Percentiles rank a stretch among this genome's conserved stretches.
Conservation (phyloP, 306 rosid species). For the Glycine latifolia region DNA sequence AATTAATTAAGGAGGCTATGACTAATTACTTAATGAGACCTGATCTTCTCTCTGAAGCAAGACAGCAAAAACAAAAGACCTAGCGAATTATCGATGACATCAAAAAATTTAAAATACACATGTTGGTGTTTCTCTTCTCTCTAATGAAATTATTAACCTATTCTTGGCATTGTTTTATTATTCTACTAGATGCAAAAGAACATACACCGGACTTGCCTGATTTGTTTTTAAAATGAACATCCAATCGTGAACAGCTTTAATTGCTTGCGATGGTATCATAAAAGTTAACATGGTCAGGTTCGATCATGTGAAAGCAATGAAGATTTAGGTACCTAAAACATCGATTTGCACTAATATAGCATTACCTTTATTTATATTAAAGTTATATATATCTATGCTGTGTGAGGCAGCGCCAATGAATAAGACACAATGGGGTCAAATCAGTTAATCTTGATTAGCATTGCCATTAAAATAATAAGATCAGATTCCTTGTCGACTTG, state of each 20-base stretch:
- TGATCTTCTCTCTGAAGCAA: conserved; percentile 4
- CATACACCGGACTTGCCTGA: neutral
- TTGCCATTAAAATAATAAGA: conserved; percentile 37
- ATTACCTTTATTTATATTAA: neutral
- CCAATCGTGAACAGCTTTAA: conserved; percentile 34
- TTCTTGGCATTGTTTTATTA: neutral
- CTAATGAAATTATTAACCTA: neutral
- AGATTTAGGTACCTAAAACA: conserved; percentile 27
- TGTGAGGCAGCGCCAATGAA: conserved; percentile 46
- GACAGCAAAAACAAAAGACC: neutral
- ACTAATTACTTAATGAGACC: too few species aligned
- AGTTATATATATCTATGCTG: too few species aligned
- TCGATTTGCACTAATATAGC: conserved; percentile 41
- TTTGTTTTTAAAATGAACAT: neutral
- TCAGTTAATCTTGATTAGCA: conserved; percentile 53
- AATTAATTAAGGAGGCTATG: neutral
- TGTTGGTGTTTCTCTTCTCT: too few species aligned
- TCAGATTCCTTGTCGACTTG: conserved; percentile 40
- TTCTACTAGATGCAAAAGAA: neutral
- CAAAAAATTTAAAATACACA: neutral
- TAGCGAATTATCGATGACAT: neutral
- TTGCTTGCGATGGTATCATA: conserved; percentile 20
- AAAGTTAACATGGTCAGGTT: conserved; percentile 27
- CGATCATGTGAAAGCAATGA: conserved; percentile 45
- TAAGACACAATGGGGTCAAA: conserved; percentile 56